Evolutionary conservation across 345 rosid species (phyloP), one percentile per base, ranked within the genome.

Genomic region (Moringa oleifera): DNA sequence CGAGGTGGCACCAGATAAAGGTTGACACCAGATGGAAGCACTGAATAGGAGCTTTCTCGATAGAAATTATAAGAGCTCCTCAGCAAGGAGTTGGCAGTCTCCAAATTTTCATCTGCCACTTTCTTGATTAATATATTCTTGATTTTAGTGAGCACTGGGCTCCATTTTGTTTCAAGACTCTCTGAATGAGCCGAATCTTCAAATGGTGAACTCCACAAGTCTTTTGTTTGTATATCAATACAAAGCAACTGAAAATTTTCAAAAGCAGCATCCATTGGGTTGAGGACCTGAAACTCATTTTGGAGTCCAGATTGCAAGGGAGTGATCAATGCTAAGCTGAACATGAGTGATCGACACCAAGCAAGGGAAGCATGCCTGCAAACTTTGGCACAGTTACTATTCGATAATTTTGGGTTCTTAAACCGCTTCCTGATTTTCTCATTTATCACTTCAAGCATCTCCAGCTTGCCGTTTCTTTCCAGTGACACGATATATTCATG

Each of bases 351-450:
- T 70, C 96, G 81, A 63, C 95, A 83, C 99, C 97, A 94, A 67
- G 99, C 88, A 68, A 85, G 70, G 54, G 99, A 90, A 67, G 96
- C 96, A 79, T 86, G 97, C 73, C 82, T 83, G 72, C 95, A 86
- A 68, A 94, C 99, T 75, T 83, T 88, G 19, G 88, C 95, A 53
- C 94, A 85, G 51, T 80, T 80, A 68, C 82, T 76, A 73, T 82
- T 86, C 25, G 90, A 88, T 73, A 90, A 68, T 79, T 90, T 90
- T 11, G 92, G 95, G 73, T 85, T 94, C 83, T 90, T 94, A 61
- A 90, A 90, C 68, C 97, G 96, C 72, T 88, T 94, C 57, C 92
- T 80, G 28, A 94, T 71, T 81, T 78, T 86, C 75, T 94, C 99
- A 74, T 90, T 85, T 71, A 94, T 83, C 57, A 82, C 83, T 74